phyloP scores from a whole-genome alignment of 2,329 filamentous ascomycete genomes.

The Ampelomyces quisqualis region DNA sequence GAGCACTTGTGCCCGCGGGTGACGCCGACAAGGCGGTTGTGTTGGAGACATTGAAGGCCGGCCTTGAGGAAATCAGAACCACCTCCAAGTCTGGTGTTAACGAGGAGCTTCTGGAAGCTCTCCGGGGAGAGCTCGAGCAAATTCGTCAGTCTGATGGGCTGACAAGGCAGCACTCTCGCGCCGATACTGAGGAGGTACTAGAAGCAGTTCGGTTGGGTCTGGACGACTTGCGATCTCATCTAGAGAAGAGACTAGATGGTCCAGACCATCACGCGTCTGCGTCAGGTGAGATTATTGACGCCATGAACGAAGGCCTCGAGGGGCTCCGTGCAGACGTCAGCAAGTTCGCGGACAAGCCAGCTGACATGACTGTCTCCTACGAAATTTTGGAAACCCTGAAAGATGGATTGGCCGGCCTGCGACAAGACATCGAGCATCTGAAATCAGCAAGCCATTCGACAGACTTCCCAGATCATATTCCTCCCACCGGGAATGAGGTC shows the following conservation, averaged over 20 bases:
- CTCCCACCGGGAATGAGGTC: conserved; percentile 50
- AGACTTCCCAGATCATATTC: conserved; percentile 53
- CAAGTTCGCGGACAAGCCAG: conserved; percentile 73
- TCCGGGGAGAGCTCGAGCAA: conserved; percentile 54
- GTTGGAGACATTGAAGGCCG: conserved; percentile 41
- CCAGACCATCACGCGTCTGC: conserved; percentile 56
- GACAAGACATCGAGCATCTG: conserved; percentile 74
- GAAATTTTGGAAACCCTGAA: conserved; percentile 88
- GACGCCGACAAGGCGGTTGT: conserved; percentile 46
- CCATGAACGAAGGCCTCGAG: conserved; percentile 69
- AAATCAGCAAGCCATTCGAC: conserved; percentile 53
- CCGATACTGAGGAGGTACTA: conserved; percentile 52
- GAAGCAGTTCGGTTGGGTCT: conserved; percentile 53
- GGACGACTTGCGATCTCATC: conserved; percentile 52
- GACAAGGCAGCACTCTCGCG: conserved; percentile 44
- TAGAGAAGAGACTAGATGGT: conserved; percentile 56
- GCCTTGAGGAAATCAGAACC: conserved; percentile 43
- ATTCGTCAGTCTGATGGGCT: conserved; percentile 47
- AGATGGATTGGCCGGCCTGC: conserved; percentile 73
- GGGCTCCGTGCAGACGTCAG: conserved; percentile 72
- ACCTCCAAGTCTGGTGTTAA: conserved; percentile 40
- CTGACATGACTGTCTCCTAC: conserved; percentile 80
- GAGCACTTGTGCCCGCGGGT: conserved; percentile 44
- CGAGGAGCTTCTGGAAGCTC: conserved; percentile 55
- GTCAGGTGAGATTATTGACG: conserved; percentile 61